These are phyloP conservation scores for Westerdykella ornata DNA, from an alignment of 2,329 filamentous ascomycete species.

Conservation along the genomic window DNA sequence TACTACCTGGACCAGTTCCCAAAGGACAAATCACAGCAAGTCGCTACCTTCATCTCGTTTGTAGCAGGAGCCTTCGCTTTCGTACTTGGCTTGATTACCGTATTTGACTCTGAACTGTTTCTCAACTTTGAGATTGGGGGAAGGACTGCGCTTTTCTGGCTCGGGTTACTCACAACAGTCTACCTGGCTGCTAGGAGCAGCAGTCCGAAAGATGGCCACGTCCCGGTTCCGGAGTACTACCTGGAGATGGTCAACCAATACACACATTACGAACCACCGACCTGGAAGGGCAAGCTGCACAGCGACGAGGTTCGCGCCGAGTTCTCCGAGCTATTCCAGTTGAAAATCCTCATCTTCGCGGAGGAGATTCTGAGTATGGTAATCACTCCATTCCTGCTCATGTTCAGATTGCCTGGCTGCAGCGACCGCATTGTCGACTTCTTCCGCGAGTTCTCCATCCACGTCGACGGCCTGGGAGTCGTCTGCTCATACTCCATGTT, in stretches of 20 bases:
- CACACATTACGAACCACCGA: constrained; percentile 82
- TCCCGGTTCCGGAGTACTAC: constrained; percentile 88
- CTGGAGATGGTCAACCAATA: constrained; percentile 84
- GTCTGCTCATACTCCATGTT: constrained; percentile 98
- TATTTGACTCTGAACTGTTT: constrained; percentile 88
- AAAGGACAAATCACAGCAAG: constrained; percentile 83
- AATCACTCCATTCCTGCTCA: constrained; percentile 81
- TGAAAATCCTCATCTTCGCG: constrained; percentile 84
- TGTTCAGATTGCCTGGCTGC: constrained; percentile 77
- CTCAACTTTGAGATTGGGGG: constrained; percentile 90
- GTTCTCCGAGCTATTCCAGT: constrained; percentile 84
- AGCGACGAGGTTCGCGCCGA: constrained; percentile 89
- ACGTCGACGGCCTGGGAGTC: constrained; percentile 91
- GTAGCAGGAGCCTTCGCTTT: constrained; percentile 79
- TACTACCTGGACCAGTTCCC: constrained; percentile 94
- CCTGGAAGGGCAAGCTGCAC: constrained; percentile 86
- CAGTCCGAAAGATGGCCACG: constrained; percentile 75
- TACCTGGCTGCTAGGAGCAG: constrained; percentile 79
- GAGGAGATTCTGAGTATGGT: constrained; percentile 91
- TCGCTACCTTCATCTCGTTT: constrained; percentile 79
- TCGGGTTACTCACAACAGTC: constrained; percentile 72
- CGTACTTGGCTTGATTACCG: constrained; percentile 72
- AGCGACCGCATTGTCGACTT: constrained; percentile 95
- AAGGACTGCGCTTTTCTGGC: constrained; percentile 82
- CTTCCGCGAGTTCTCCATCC: constrained; percentile 94